These are phyloP conservation scores for Arctium minus DNA, from an alignment of 129 eudicot species.

Conservation along the genomic window DNA sequence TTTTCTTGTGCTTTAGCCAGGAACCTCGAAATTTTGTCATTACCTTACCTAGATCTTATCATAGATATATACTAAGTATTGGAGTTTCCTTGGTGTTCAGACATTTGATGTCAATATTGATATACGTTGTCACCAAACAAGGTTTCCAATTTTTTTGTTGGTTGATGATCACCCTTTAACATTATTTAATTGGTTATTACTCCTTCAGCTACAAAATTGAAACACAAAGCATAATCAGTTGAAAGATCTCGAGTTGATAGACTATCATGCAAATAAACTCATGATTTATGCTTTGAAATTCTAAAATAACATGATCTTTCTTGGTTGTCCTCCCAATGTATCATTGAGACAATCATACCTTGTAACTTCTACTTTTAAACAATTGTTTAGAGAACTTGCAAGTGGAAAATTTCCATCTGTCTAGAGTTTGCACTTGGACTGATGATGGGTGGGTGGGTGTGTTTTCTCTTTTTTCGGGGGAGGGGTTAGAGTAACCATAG, in stretches of 20 bases:
- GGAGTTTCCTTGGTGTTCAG: neutral
- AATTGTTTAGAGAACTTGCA: too few relatives aligned
- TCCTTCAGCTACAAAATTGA: neutral
- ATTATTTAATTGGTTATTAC: neutral
- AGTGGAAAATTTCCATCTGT: too few relatives aligned
- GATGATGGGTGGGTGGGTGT: too few relatives aligned
- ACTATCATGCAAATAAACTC: neutral
- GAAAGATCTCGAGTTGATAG: neutral
- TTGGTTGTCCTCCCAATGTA: too few relatives aligned
- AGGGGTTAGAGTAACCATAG: too few relatives aligned
- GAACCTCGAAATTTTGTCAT: constrained; percentile 98
- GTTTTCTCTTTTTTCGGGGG: too few relatives aligned
- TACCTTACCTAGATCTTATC: constrained; percentile 96
- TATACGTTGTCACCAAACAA: neutral
- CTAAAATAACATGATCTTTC: neutral
- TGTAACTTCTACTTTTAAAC: neutral
- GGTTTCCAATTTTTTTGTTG: neutral
- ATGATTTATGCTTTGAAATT: neutral
- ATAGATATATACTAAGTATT: constrained; percentile 36
- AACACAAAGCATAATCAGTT: neutral
- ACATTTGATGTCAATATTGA: neutral
- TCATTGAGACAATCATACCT: neutral
- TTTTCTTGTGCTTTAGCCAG: constrained; percentile 31
- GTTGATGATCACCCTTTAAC: neutral
- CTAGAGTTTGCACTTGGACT: neutral